Evolutionary conservation across 345 rosid species (phyloP).

Genomic region (Stellera chamaejasme): DNA sequence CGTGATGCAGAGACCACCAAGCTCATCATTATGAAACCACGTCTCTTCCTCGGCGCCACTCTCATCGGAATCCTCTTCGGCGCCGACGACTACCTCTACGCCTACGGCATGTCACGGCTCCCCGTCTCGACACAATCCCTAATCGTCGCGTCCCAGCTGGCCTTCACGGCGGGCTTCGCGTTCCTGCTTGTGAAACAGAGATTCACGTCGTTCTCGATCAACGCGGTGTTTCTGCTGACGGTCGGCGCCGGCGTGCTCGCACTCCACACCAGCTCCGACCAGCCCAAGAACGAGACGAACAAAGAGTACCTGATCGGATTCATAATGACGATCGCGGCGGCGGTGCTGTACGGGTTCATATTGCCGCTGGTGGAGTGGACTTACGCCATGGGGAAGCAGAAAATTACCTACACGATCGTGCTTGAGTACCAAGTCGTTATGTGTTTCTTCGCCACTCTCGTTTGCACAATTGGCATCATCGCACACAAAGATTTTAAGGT

Average conservation of each 20-base stretch:
- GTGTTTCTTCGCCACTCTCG: slow-evolving; percentile 43
- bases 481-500: slow-evolving; percentile 58
- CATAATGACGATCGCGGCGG: slow-evolving; percentile 41
- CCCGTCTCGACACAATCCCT: slow-evolving; percentile 67
- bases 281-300: slow-evolving; percentile 31
- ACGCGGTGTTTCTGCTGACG: slow-evolving; percentile 49
- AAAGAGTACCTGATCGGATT: slow-evolving; percentile 44
- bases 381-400: slow-evolving; percentile 51
- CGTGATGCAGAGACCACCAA: slow-evolving; percentile 6
- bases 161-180: slow-evolving; percentile 59
- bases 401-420: slow-evolving; percentile 49
- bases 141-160: slow-evolving; percentile 49
- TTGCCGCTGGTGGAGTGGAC: slow-evolving; percentile 58
- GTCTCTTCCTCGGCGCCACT: slow-evolving; percentile 28
- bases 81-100: slow-evolving; percentile 51
- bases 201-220: slow-evolving; percentile 48
- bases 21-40: slow-evolving; percentile 30
- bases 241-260: slow-evolving; percentile 45
- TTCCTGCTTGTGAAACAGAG: slow-evolving; percentile 62
- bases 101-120: slow-evolving; percentile 54
- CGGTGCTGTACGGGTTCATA: slow-evolving; percentile 45
- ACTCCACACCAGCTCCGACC: slow-evolving; percentile 33
- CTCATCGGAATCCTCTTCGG: slow-evolving; percentile 48
- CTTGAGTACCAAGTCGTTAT: slow-evolving; percentile 58
- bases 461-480: slow-evolving; percentile 57